Conservation (phyloP, 805 yeast species). For the Cyberlindnera sargentensis region DNA sequence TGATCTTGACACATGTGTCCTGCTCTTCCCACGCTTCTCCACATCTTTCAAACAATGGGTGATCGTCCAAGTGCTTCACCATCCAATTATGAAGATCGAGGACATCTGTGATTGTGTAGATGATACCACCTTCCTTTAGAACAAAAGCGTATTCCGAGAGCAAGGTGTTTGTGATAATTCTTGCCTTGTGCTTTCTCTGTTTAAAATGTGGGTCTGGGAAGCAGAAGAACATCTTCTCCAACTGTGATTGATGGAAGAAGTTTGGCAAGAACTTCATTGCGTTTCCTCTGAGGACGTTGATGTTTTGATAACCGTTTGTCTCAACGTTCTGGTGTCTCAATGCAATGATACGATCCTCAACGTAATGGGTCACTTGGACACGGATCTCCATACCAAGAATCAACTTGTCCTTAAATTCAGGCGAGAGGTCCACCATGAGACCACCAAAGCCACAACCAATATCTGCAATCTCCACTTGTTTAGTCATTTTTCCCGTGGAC, state of each 20-base stretch:
- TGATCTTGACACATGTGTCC: constrained; percentile 78
- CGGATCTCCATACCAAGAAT: constrained; percentile 96
- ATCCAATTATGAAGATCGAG: constrained; percentile 92
- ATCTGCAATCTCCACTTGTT: constrained; percentile 81
- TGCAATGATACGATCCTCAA: constrained; percentile 91
- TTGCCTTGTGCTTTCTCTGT: constrained; percentile 93
- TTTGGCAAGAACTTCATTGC: constrained; percentile 97
- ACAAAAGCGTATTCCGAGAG: constrained; percentile 90
- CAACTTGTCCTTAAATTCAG: constrained; percentile 63
- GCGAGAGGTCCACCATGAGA: constrained; percentile 69
- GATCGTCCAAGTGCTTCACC: constrained; percentile 85
- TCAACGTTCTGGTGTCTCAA: constrained; percentile 44
- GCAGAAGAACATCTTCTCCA: constrained; percentile 91
- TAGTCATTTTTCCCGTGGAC: constrained; percentile 33
- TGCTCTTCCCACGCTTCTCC: constrained; percentile 68
- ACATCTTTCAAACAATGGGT: constrained; percentile 84
- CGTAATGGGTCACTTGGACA: constrained; percentile 95
- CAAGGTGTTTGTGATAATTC: constrained; percentile 87
- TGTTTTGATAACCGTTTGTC: constrained; percentile 59
- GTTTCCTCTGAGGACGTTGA: constrained; percentile 86
- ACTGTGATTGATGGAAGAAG: constrained; percentile 76
- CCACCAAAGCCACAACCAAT: constrained; percentile 99
- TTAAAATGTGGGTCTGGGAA: constrained; percentile 99
- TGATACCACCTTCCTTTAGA: constrained; percentile 75
- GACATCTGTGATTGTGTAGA: constrained; percentile 95